Evolutionary conservation across 352 stramenopile species (phyloP).

Genomic region (Halophytophthora polymorphica): DNA sequence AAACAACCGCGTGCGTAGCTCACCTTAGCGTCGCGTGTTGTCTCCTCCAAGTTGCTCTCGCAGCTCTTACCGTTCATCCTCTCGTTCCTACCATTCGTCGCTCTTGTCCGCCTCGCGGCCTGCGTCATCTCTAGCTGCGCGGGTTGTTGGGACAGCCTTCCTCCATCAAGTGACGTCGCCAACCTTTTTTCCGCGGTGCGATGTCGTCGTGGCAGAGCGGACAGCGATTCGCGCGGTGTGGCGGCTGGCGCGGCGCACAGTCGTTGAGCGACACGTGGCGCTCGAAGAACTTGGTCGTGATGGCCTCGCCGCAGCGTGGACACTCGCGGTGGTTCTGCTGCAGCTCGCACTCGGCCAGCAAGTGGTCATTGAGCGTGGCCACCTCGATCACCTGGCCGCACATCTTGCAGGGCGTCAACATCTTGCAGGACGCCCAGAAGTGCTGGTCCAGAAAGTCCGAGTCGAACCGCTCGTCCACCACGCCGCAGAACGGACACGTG

Average conservation of each 20-base stretch:
- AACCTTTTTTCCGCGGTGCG: conserved; percentile 56
- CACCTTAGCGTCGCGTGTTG: no score
- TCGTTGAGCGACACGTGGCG: conserved; percentile 77
- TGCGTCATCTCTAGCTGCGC: conserved; percentile 27
- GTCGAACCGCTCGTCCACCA: conserved; percentile 85
- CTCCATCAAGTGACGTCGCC: conserved; percentile 65
- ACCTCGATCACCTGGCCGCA: conserved; percentile 94
- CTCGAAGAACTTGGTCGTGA: conserved; percentile 81
- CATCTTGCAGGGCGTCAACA: conserved; percentile 91
- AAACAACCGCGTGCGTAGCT: no score
- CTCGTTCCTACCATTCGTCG: no score
- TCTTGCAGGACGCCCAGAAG: conserved; percentile 89
- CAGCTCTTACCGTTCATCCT: no score
- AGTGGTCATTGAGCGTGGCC: conserved; percentile 84
- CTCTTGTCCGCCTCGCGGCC: no score
- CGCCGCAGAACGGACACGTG: conserved; percentile 91
- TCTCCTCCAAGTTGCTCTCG: no score
- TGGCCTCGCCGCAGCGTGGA: conserved; percentile 77
- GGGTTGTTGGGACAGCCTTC: conserved; percentile 77
- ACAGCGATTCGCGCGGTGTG: conserved; percentile 69
- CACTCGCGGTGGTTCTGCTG: conserved; percentile 82
- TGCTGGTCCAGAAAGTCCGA: conserved; percentile 90
- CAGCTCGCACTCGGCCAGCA: conserved; percentile 87
- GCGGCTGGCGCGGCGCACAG: conserved; percentile 53
- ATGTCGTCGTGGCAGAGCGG: conserved; percentile 83